Evolutionary conservation across 495 filamentous ascomycete species (phyloP).

Genomic region (Neurospora tetrasperma): DNA sequence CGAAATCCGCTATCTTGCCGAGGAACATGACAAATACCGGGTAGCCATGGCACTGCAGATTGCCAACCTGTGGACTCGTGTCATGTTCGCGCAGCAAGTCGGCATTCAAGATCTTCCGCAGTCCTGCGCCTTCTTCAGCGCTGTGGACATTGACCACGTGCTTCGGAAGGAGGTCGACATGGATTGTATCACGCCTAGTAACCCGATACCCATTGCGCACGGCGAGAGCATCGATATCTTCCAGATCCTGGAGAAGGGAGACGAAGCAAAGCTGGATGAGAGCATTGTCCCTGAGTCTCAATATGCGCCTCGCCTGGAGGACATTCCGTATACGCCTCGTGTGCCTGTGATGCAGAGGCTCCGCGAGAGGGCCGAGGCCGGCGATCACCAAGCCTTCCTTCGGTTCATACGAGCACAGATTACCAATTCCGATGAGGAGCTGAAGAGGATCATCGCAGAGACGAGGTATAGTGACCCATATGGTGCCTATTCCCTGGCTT

Average conservation of each 20-base stretch:
- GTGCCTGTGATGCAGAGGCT: constrained; percentile 70
- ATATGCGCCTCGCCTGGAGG: constrained; percentile 41
- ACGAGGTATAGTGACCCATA: constrained; percentile 12
- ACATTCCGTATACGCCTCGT: constrained; percentile 57
- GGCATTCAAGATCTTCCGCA: constrained; percentile 93
- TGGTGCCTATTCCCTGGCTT: background rate
- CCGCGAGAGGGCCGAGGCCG: constrained; percentile 21
- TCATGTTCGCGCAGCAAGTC: constrained; percentile 94
- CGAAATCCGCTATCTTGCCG: constrained; percentile 89
- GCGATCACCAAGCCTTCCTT: constrained; percentile 34
- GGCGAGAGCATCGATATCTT: constrained; percentile 79
- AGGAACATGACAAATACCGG: constrained; percentile 75
- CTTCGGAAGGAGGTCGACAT: constrained; percentile 96
- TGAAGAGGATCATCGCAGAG: constrained; percentile 61
- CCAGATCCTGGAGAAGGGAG: constrained; percentile 56
- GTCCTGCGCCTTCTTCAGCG: constrained; percentile 88
- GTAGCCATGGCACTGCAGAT: constrained; percentile 87
- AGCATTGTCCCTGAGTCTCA: constrained; percentile 36
- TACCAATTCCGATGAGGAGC: constrained; percentile 59
- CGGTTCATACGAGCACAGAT: constrained; percentile 79
- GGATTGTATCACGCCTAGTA: constrained; percentile 88
- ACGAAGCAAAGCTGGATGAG: constrained; percentile 53
- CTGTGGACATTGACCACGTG: constrained; percentile 87
- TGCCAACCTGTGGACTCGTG: constrained; percentile 91
- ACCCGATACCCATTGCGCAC: constrained; percentile 65